Evolutionary conservation across 768 basidiomycete species (phyloP).

Genomic region (Tulasnella sp.): DNA sequence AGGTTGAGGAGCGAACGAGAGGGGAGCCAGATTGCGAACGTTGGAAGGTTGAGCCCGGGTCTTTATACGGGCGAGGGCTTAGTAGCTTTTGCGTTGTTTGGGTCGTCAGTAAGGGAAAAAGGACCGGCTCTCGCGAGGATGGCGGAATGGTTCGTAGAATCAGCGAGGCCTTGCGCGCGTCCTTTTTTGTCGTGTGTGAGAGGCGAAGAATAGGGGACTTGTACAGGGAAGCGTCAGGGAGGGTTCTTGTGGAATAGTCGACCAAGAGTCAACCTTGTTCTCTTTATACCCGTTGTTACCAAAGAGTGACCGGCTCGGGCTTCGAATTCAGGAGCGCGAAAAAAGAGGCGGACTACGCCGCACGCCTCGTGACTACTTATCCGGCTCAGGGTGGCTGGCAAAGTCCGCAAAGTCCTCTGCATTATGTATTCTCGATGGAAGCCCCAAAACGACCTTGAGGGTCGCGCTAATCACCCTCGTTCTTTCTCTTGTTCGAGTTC

Average conservation of each 20-base stretch:
- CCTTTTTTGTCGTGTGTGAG: neutral
- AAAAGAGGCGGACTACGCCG: slow-evolving; percentile 5
- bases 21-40: neutral
- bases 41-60: neutral
- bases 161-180: neutral
- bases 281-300: slow-evolving; percentile 12
- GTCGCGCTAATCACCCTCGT: slow-evolving; percentile 1
- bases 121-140: slow-evolving; percentile 4
- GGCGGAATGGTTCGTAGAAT: slow-evolving; percentile 13
- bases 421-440: neutral
- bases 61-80: neutral
- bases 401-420: neutral
- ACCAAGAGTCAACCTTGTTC: slow-evolving; percentile 16
- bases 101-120: neutral
- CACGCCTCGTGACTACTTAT: neutral
- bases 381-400: slow-evolving; percentile 12
- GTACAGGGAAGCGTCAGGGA: neutral
- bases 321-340: slow-evolving; percentile 11
- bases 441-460: neutral
- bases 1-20: neutral
- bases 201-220: neutral
- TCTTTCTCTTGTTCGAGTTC: neutral
- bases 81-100: slow-evolving; percentile 7
- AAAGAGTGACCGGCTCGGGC: neutral
- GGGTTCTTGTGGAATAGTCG: slow-evolving; percentile 9